Percentiles rank a stretch among this genome's conserved stretches.
These are phyloP conservation scores for Arthroderma uncinatum DNA, from an alignment of 2,329 filamentous ascomycete genomes.

Conservation along the genomic window DNA sequence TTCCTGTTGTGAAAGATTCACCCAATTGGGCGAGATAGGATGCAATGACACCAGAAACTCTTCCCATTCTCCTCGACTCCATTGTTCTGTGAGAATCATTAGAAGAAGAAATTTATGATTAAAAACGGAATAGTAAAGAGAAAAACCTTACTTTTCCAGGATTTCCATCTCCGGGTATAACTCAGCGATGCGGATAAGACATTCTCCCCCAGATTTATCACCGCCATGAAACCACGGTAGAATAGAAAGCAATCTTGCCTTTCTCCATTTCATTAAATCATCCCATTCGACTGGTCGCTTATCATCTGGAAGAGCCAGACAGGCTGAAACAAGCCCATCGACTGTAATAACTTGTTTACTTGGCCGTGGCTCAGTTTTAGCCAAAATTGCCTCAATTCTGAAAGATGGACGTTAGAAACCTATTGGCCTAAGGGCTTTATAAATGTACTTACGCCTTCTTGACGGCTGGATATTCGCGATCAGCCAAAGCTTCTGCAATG, in stretches of 20 bases:
- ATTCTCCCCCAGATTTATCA: neutral
- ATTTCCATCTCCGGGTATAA: neutral
- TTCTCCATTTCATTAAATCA: neutral
- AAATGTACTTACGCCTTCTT: neutral
- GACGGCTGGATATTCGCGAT: neutral
- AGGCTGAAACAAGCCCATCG: neutral
- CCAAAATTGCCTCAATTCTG: neutral
- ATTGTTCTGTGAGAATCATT: neutral
- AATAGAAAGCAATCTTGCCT: neutral
- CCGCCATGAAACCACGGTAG: neutral
- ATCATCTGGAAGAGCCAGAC: neutral
- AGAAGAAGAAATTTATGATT: neutral
- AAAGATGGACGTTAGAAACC: neutral
- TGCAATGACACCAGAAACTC: neutral
- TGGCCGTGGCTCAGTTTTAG: neutral
- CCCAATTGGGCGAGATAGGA: neutral
- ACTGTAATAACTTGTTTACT: neutral
- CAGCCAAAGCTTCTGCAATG: neutral
- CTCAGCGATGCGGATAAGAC: neutral
- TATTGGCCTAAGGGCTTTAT: neutral
- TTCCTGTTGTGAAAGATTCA: neutral
- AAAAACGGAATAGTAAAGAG: neutral
- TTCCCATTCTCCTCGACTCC: neutral
- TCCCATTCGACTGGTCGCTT: neutral
- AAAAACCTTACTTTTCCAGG: neutral